phyloP scores from a whole-genome alignment of 257 asterid genomes.

The Solanum pennellii region DNA sequence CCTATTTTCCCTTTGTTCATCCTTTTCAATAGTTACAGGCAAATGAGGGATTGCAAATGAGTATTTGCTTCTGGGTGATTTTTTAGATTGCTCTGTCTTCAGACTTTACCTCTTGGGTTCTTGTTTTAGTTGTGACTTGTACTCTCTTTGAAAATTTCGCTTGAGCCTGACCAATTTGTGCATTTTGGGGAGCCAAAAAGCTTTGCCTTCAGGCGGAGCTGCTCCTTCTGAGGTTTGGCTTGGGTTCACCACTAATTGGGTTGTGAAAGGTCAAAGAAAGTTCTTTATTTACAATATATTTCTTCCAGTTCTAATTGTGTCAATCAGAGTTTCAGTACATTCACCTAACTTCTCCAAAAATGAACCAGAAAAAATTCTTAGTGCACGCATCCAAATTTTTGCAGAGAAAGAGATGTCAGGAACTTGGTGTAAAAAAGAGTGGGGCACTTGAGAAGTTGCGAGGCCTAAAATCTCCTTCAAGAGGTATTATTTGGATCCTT shows the following conservation, averaged over 20 bases:
- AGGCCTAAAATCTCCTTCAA: neutral
- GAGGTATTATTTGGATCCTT: neutral
- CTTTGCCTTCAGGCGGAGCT: neutral
- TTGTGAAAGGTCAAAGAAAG: neutral
- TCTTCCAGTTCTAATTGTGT: neutral
- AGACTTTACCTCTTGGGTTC: neutral
- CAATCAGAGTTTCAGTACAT: neutral
- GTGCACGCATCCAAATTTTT: neutral
- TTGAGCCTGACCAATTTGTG: neutral
- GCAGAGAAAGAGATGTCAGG: constrained; percentile 41
- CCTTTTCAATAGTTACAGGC: neutral
- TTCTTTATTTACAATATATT: neutral
- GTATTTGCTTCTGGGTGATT: neutral
- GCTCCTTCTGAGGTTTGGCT: neutral
- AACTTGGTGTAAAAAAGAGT: constrained; percentile 16
- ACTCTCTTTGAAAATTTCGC: neutral
- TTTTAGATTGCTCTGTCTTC: neutral
- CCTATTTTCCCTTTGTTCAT: neutral
- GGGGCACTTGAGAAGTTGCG: constrained; percentile 11
- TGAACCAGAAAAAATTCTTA: neutral
- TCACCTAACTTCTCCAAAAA: neutral
- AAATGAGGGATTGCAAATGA: neutral
- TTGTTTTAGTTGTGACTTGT: neutral
- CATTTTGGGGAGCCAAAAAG: neutral
- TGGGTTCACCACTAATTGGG: neutral